Percentiles rank a stretch among this genome's conserved stretches.
Conservation (phyloP, 768 basidiomycete species). For the Tricholoma terreum region DNA sequence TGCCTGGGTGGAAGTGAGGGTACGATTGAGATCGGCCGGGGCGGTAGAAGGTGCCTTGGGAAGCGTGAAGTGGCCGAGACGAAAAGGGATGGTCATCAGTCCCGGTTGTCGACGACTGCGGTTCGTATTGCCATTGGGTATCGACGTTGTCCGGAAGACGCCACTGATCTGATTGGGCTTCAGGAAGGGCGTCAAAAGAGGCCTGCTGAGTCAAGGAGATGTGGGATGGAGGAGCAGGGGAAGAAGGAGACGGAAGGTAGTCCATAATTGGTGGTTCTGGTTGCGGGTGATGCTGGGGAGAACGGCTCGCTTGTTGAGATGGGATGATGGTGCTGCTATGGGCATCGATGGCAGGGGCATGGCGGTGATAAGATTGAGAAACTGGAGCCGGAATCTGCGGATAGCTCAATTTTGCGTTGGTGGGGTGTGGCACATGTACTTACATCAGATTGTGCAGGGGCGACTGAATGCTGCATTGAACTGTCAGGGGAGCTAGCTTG, state of each 20-base stretch:
- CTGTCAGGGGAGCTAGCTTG: background rate
- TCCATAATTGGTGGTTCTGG: slow-evolving; percentile 14
- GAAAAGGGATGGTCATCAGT: background rate
- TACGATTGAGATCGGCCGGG: background rate
- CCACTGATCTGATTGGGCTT: background rate
- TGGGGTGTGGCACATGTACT: background rate
- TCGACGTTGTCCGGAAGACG: background rate
- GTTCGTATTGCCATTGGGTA: slow-evolving; percentile 1
- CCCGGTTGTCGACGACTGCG: background rate
- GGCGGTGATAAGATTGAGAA: background rate
- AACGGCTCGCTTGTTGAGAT: slow-evolving; percentile 4
- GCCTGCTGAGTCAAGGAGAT: background rate
- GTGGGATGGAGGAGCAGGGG: slow-evolving; percentile 2
- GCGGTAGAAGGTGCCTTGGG: background rate
- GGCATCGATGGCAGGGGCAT: background rate
- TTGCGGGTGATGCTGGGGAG: slow-evolving; percentile 4
- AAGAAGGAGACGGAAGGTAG: slow-evolving; percentile 14
- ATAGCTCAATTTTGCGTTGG: background rate
- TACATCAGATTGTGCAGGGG: background rate
- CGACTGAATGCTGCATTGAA: background rate
- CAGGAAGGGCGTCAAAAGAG: background rate
- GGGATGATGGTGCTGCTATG: slow-evolving; percentile 4
- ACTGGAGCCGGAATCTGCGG: background rate
- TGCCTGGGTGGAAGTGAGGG: slow-evolving; percentile 1
- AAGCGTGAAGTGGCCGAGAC: background rate